Base-by-base conservation (phyloP, 495 filamentous ascomycete genomes). In the Aspergillus baeticus region DNA sequence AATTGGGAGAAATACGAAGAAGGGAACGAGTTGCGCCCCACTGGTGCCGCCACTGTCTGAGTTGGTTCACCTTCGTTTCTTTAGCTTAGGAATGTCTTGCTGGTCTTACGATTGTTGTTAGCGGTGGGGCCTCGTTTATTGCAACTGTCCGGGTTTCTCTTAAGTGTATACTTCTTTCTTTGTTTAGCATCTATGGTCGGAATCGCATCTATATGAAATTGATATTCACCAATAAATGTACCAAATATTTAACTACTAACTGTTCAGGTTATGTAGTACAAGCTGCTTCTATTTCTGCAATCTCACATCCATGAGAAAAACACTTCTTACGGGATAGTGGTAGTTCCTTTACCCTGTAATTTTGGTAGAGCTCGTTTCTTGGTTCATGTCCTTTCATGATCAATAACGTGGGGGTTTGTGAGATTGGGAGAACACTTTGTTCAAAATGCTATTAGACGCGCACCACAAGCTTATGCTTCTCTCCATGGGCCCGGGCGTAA, bases 1-100 rank as follows among this genome's bases (percentile, higher is more conserved):
- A 96, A 97, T 67, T 88, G 84, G 84, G 84, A 86, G 20, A 84
- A 79, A 68, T 87, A 85, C 67, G 83, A 86, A 65, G 77, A 79
- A 43, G 68, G 66, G 17, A 71, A 51, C 55, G 78, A 74, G 57
- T 52, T 66, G 13, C 63, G 64, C 47, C 39, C 55, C 1, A 35
- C 52, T 31, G 54, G 54, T 11, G 31, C 54, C 1, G 43, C 61
- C n/a, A 33, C 44, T 17, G 45, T 34, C 53, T 64, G 22, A 48
- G 35, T 55, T 26, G 17, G n/a, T 41, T 13, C 21, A 29, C 6
- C 26, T 8, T 4, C 8, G 8, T 29, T 45, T 10, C 34, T 53
- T 5, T 39, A 26, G 15, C 37, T 5, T 18, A 41, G 22, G 17
- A 22, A 17, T 41, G 26, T 29, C 7, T 39, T 22, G 15, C 8